Percentiles rank a stretch among this genome's conserved stretches.
These are phyloP conservation scores for Achaetomium macrosporum DNA, from an alignment of 2,329 filamentous ascomycete genomes.

Conservation along the genomic window DNA sequence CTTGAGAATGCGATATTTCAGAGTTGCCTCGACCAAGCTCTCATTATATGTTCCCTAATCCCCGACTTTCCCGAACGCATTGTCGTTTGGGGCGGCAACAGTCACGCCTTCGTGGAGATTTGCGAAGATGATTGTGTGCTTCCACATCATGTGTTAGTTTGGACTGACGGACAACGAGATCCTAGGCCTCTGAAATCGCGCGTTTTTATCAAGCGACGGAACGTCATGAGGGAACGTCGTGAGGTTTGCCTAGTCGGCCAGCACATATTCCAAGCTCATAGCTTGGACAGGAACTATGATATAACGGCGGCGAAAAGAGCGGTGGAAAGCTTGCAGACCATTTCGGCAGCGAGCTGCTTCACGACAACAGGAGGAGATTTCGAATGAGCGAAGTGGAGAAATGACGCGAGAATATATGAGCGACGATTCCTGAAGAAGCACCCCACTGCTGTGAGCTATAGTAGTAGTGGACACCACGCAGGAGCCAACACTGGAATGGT, in stretches of 20 bases:
- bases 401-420: no score
- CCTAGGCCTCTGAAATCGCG: neutral
- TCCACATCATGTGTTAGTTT: neutral
- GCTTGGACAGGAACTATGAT: no score
- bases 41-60: conserved; percentile 13
- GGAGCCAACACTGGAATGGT: no score
- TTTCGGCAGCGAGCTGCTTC: no score
- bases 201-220: conserved; percentile 9
- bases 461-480: no score
- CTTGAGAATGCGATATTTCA: conserved; percentile 54
- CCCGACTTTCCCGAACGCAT: conserved; percentile 17
- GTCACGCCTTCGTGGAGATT: conserved; percentile 14
- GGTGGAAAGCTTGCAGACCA: no score
- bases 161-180: neutral
- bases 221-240: no score
- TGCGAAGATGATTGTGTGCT: conserved; percentile 15
- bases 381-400: no score
- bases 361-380: no score
- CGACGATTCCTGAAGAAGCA: no score
- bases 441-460: no score
- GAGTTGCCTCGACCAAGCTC: conserved; percentile 2
- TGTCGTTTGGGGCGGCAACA: conserved; percentile 17
- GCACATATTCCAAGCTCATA: conserved; percentile 7
- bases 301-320: no score
- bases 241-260: conserved; percentile 15